Evolutionary conservation across 371 early-diverging fungal genomes (phyloP).

Genomic region (Actinomortierella ambigua): DNA sequence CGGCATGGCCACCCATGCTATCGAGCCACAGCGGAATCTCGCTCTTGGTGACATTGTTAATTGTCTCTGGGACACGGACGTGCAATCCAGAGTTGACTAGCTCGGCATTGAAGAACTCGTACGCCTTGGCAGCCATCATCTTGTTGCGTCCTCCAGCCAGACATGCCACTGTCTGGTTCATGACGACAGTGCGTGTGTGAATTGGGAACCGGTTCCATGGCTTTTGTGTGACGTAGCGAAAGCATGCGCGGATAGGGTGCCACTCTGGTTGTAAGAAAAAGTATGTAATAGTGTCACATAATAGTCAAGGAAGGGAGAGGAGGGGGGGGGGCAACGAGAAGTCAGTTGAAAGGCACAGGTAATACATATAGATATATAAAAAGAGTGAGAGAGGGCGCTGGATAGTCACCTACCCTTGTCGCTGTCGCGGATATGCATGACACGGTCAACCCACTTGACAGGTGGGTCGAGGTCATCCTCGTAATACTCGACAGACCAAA

Average conservation of each 20-base stretch:
- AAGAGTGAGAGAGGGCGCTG: no score
- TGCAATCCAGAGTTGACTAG: conserved; percentile 69
- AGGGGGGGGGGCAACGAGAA: conserved; percentile 8
- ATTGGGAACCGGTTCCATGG: conserved; percentile 93
- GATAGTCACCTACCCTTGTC: conserved; percentile 57
- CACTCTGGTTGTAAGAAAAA: conserved; percentile 55
- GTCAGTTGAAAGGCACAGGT: neutral
- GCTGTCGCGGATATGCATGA: conserved; percentile 78
- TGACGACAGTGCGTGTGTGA: conserved; percentile 80
- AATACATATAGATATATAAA: conserved; percentile 1
- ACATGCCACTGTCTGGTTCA: conserved; percentile 90
- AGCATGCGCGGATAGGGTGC: conserved; percentile 91
- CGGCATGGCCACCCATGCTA: conserved; percentile 92
- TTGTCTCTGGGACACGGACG: conserved; percentile 91
- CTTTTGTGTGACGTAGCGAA: conserved; percentile 92
- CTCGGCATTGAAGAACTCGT: conserved; percentile 90
- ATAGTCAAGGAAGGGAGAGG: no score
- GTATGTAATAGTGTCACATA: no score
- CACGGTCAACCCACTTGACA: conserved; percentile 81
- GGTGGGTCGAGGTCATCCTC: conserved; percentile 80
- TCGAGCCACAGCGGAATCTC: conserved; percentile 89
- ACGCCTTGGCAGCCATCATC: conserved; percentile 94
- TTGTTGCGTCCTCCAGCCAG: conserved; percentile 94
- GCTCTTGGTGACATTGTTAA: conserved; percentile 83
- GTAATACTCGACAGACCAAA: conserved; percentile 88